Conservation (phyloP, 306 rosid genomes). For the Heteromeles arbutifolia region DNA sequence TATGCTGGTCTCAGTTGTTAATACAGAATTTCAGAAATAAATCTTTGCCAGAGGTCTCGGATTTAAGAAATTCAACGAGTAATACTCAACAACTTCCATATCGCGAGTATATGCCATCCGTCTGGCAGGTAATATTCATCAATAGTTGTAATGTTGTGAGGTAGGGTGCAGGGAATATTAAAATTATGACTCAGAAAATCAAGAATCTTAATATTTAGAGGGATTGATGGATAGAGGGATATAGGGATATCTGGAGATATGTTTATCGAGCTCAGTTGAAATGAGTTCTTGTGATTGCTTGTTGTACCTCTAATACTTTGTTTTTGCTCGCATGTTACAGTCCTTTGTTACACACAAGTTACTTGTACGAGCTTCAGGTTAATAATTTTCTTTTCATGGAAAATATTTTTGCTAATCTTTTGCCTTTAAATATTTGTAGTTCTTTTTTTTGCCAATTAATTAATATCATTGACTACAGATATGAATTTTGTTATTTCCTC, state of each 20-base stretch:
- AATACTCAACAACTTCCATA: slow-evolving; percentile 32
- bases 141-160: background rate
- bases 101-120: slow-evolving; percentile 84
- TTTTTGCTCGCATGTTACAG: slow-evolving; percentile 38
- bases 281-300: background rate
- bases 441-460: background rate
- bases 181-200: background rate
- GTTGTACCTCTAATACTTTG: slow-evolving; percentile 14
- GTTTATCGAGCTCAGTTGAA: background rate
- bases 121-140: slow-evolving; percentile 72
- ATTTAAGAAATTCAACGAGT: slow-evolving; percentile 28
- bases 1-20: background rate
- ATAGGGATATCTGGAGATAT: background rate
- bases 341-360: slow-evolving; percentile 78
- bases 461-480: background rate
- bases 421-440: background rate
- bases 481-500: slow-evolving; percentile 14
- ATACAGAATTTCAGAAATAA: slow-evolving; percentile 31
- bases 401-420: background rate
- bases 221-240: too few relatives aligned
- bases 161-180: background rate
- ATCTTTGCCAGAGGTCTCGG: slow-evolving; percentile 27
- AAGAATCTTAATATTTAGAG: background rate
- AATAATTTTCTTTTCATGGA: slow-evolving; percentile 1
- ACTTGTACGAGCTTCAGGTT: slow-evolving; percentile 68